These are phyloP conservation scores for Phytopythium mirpurense DNA, from an alignment of 352 stramenopile species.

Conservation along the genomic window DNA sequence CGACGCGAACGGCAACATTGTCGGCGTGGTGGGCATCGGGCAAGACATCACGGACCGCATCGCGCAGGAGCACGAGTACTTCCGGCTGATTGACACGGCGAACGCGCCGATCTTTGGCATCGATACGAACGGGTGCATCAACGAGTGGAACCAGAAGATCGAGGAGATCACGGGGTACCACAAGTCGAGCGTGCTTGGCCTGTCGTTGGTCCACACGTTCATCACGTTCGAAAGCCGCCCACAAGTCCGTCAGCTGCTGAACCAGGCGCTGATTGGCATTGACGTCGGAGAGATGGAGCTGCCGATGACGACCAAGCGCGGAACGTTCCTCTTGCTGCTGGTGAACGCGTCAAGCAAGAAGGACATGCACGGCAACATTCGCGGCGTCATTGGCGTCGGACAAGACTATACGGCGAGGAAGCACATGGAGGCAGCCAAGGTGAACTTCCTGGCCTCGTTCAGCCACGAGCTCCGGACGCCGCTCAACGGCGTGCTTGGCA, in stretches of 20 bases:
- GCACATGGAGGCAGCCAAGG: constrained; percentile 59
- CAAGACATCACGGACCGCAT: constrained; percentile 82
- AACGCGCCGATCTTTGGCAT: constrained; percentile 76
- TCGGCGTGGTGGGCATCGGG: constrained; percentile 84
- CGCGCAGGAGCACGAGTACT: constrained; percentile 75
- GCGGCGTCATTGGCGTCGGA: constrained; percentile 83
- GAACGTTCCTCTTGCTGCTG: constrained; percentile 36
- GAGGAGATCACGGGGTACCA: constrained; percentile 68
- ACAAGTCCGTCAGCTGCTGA: constrained; percentile 48
- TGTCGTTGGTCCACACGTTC: constrained; percentile 55
- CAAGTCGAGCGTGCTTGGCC: constrained; percentile 45
- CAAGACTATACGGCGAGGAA: constrained; percentile 87
- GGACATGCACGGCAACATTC: constrained; percentile 83
- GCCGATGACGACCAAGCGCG: constrained; percentile 49
- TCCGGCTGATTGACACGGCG: constrained; percentile 66
- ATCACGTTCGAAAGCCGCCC: constrained; percentile 48
- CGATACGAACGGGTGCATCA: constrained; percentile 67
- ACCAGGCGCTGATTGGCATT: constrained; percentile 61
- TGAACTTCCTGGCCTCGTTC: constrained; percentile 67
- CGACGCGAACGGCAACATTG: constrained; percentile 67
- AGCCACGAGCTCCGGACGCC: constrained; percentile 65
- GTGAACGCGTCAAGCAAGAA: constrained; percentile 75
- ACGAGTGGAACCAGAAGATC: constrained; percentile 78
- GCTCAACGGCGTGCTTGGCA: constrained; percentile 73
- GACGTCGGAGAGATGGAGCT: constrained; percentile 70